Percentiles rank a stretch among this genome's conserved stretches.
These are phyloP conservation scores for Sarocladium kiliense DNA, from an alignment of 2,329 filamentous ascomycete genomes.

Conservation along the genomic window DNA sequence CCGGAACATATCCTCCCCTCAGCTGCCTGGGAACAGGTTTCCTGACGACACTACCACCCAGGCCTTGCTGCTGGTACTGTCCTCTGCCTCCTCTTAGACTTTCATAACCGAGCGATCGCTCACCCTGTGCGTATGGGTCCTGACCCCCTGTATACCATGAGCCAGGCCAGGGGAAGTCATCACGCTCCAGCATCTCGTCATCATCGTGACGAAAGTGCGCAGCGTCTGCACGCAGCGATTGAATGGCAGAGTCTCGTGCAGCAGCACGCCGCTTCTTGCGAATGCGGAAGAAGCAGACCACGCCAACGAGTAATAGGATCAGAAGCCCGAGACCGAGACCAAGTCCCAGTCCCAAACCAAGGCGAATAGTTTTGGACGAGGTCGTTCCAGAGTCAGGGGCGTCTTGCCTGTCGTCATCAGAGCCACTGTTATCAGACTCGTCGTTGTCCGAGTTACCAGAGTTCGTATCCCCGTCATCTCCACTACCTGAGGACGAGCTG, in stretches of 20 bases:
- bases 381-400: conserved; percentile 18
- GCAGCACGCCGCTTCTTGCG: conserved; percentile 22
- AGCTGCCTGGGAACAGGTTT: conserved; percentile 27
- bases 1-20: conserved; percentile 26
- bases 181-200: conserved; percentile 43
- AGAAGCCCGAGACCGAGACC: conserved; percentile 55
- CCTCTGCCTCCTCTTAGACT: conserved; percentile 33
- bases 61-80: not conserved
- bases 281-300: conserved; percentile 32
- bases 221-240: conserved; percentile 44
- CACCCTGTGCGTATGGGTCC: conserved; percentile 37
- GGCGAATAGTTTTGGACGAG: conserved; percentile 18
- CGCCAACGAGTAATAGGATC: conserved; percentile 37
- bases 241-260: conserved; percentile 41
- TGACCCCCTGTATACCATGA: conserved; percentile 41
- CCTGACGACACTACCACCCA: conserved; percentile 17
- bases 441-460: not conserved
- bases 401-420: conserved; percentile 7
- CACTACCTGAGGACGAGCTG: conserved; percentile 10
- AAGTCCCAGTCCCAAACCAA: conserved; percentile 60
- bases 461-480: conserved; percentile 6
- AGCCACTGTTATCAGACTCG: not conserved
- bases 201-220: conserved; percentile 37
- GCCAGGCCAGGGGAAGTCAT: conserved; percentile 21
- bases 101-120: conserved; percentile 44